Evolutionary conservation across 345 rosid species (phyloP).

Genomic region (Physaria fendleri): DNA sequence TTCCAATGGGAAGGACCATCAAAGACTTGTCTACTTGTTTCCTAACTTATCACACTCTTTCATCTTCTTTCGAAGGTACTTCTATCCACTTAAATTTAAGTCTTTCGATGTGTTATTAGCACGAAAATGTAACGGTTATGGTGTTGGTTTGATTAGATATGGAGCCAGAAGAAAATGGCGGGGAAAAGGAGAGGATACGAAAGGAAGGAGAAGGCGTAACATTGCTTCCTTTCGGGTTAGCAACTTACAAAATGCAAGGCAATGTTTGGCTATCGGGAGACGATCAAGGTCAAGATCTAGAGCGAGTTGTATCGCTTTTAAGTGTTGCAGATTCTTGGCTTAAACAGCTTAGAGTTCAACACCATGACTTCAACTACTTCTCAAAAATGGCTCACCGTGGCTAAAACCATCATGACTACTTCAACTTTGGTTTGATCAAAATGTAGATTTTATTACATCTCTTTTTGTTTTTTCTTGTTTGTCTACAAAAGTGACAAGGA

Average conservation of each 20-base stretch:
- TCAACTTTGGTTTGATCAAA: no score
- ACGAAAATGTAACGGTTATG: not conserved
- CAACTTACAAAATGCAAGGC: slow-evolving; percentile 99
- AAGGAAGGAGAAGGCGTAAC: slow-evolving; percentile 60
- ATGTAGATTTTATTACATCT: not conserved
- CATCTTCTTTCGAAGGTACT: slow-evolving; percentile 91
- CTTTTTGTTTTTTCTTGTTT: slow-evolving; percentile 25
- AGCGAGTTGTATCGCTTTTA: slow-evolving; percentile 63
- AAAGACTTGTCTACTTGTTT: slow-evolving; percentile 95
- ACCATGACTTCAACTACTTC: slow-evolving; percentile 95
- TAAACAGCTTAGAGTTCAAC: slow-evolving; percentile 90
- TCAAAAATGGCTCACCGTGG: slow-evolving; percentile 57
- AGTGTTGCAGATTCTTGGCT: slow-evolving; percentile 99
- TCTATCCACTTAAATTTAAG: not conserved
- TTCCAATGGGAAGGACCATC: slow-evolving; percentile 98
- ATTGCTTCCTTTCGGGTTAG: slow-evolving; percentile 84
- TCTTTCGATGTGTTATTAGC: not conserved
- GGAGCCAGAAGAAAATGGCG: slow-evolving; percentile 72
- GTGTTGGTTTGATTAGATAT: slow-evolving; percentile 40
- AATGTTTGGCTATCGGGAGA: slow-evolving; percentile 82
- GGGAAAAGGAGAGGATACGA: slow-evolving; percentile 38
- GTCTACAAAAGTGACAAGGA: slow-evolving; percentile 17
- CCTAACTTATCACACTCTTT: slow-evolving; percentile 93
- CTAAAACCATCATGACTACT: no score
- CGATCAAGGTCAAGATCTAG: slow-evolving; percentile 66